phyloP scores from a whole-genome alignment of 177 flowering plant species.

The Vitis hybrid region DNA sequence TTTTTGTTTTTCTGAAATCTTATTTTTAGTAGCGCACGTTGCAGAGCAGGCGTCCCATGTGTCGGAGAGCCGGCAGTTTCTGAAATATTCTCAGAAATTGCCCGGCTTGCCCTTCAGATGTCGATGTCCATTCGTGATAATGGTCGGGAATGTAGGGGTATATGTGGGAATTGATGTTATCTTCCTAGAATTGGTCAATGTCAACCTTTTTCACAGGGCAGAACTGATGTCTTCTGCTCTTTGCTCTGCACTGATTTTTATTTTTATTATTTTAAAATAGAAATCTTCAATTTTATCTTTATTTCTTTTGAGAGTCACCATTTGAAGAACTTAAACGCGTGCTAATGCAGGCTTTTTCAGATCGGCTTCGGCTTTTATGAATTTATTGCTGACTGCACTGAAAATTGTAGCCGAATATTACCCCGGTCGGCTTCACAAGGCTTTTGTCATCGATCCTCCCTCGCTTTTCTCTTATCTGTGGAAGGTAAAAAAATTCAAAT shows the following conservation, averaged over 20 bases:
- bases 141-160: conserved; percentile 27
- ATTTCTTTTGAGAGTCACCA: neutral
- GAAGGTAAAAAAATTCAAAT: conserved; percentile 66
- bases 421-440: conserved; percentile 78
- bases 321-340: conserved; percentile 2
- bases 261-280: neutral
- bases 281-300: neutral
- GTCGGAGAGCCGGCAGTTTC: conserved; percentile 31
- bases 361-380: conserved; percentile 93
- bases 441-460: conserved; percentile 93
- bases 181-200: conserved; percentile 22
- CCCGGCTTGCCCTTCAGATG: conserved; percentile 45
- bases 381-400: conserved; percentile 63
- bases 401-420: conserved; percentile 82
- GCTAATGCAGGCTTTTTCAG: conserved; percentile 90
- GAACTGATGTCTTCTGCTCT: conserved; percentile 4
- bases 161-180: conserved; percentile 23
- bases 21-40: conserved; percentile 6
- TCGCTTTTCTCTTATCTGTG: conserved; percentile 87
- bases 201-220: conserved; percentile 1
- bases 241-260: neutral
- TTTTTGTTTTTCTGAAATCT: neutral
- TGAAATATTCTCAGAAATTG: conserved; percentile 30
- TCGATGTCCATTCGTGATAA: conserved; percentile 13
- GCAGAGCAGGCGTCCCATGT: neutral